Conservation (phyloP, 129 eudicot genomes). For the Rutidosis leptorrhynchoides region DNA sequence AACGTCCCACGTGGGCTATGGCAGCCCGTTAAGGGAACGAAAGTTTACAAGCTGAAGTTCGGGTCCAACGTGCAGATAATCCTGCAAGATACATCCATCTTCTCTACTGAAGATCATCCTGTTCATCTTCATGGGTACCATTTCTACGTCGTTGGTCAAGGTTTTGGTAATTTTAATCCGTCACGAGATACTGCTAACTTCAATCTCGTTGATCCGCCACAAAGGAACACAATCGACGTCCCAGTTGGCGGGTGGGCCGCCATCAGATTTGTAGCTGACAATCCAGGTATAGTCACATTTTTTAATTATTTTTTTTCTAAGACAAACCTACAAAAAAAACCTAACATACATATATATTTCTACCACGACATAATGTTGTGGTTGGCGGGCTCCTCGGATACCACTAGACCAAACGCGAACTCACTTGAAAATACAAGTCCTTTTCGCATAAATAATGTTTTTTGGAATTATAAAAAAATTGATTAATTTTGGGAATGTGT, state of each 20-base stretch:
- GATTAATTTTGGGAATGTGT: not conserved
- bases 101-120: conserved; percentile 59
- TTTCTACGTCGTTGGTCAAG: conserved; percentile 62
- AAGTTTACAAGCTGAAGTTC: conserved; percentile 52
- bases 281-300: conserved; percentile 42
- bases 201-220: conserved; percentile 74
- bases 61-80: conserved; percentile 62
- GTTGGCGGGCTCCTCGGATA: not conserved
- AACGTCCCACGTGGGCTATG: conserved; percentile 64
- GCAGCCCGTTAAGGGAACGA: conserved; percentile 63
- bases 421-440: not conserved
- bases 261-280: conserved; percentile 64
- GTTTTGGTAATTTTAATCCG: conserved; percentile 68
- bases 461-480: not conserved
- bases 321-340: not conserved
- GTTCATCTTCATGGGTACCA: conserved; percentile 76
- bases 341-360: not conserved
- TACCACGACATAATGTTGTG: not conserved
- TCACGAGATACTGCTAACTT: conserved; percentile 46
- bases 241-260: conserved; percentile 78
- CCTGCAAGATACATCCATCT: conserved; percentile 57
- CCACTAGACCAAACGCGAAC: not conserved
- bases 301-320: too few species aligned
- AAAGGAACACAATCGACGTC: conserved; percentile 53
- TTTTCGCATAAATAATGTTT: conserved; percentile 1